Base-by-base conservation (phyloP, 2,329 filamentous ascomycete genomes). In the Endocalyx cinctus region DNA sequence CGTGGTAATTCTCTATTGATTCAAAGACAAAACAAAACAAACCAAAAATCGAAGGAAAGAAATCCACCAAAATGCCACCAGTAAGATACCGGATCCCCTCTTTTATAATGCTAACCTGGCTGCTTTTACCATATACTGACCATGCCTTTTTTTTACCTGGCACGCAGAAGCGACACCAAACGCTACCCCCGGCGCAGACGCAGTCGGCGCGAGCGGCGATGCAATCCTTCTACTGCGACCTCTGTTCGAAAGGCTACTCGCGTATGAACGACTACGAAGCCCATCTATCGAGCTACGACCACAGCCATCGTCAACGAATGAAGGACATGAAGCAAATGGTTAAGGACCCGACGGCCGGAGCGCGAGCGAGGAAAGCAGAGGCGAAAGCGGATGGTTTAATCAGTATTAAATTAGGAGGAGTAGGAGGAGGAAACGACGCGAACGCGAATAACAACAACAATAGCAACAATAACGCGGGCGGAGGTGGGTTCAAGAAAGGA, bases 251-350 rank as follows among this genome's bases (percentile, higher is more conserved):
- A 65, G 90, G 89, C 50, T 98, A 97, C 64, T 80, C 82, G 2
- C 87, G 92, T 35, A 90, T 94, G 73, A 90, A 94, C 56, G 90
- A 97, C 59, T 96, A 94, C 59, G 90, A 97, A 62, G 84, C 89
- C 6, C 92, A 98, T 59, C 85, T 96, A 36, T 81, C 81, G 43
- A 92, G 85, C 51, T 97, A 97, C 62, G 92, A 97, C 57, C 92
- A 98, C 63, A 85, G 86, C 50, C 92, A 98, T 63, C 89, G 88
- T 59, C 88, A 94, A 66, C 83, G 86, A 31, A 75, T 89, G 38
- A 86, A 87, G 61, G 85, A 92, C 51, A 88, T 90, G 84, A 87
- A 87, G 62, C 80, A 84, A 51, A 82, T 89, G 69, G 80, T 84
- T 19, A 79, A 82, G 46, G 82, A 87, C 45, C 79, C 84, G 2